Evolutionary conservation across 495 filamentous ascomycete genomes (phyloP).

Genomic region (Margaritispora aquatica): DNA sequence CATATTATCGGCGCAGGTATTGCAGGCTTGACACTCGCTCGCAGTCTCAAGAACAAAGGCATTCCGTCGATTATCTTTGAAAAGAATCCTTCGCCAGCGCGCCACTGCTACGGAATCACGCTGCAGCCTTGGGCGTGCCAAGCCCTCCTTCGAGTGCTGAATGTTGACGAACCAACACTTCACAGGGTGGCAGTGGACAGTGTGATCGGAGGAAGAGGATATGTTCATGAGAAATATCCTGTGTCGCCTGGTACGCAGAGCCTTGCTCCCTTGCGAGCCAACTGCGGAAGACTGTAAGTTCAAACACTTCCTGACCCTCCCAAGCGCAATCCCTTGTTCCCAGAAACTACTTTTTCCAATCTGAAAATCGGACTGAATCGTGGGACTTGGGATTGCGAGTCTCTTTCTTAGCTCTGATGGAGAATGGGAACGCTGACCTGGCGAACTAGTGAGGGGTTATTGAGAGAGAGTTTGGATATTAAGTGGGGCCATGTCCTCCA

Average conservation of each 20-base stretch:
- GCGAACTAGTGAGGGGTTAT: conserved; percentile 13
- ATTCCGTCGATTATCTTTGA: conserved; percentile 30
- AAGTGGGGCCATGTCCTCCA: conserved; percentile 24
- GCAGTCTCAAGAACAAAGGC: conserved; percentile 16
- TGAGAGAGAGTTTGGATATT: conserved; percentile 30
- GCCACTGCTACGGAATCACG: conserved; percentile 31
- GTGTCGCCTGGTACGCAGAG: neutral
- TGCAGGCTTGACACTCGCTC: conserved; percentile 20
- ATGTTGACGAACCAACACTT: conserved; percentile 24
- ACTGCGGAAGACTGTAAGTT: conserved; percentile 6
- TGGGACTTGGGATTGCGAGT: too few relatives aligned
- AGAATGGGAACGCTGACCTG: neutral
- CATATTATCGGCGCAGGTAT: conserved; percentile 20
- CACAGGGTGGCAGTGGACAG: conserved; percentile 24
- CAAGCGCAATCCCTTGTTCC: too few relatives aligned
- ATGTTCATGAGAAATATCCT: neutral
- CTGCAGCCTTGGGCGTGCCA: conserved; percentile 29
- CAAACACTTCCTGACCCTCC: too few relatives aligned
- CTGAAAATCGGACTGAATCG: too few relatives aligned
- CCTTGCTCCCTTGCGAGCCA: neutral
- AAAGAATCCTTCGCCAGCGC: conserved; percentile 10
- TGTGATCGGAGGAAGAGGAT: neutral
- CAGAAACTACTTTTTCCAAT: too few relatives aligned
- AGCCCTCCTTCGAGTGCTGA: conserved; percentile 28
- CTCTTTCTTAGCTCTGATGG: neutral